Evolutionary conservation across 108 stramenopile species (phyloP), one percentile per base, ranked within the genome.

Genomic region (Stephanodiscus minutulus): DNA sequence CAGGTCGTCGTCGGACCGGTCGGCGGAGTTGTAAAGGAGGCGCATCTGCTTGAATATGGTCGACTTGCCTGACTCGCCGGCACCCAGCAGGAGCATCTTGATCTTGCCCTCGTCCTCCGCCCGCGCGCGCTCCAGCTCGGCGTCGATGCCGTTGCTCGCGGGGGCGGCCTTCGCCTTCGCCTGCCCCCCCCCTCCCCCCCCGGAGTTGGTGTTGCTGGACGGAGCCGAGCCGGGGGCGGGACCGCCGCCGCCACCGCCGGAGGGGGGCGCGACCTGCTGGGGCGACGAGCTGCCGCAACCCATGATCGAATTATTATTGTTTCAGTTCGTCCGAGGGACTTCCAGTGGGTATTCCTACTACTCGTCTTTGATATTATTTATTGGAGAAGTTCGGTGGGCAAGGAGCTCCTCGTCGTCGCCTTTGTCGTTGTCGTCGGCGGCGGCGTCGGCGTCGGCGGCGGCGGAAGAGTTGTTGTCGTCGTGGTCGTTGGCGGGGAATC

Each of bases 1-100:
- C 20, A 90, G 53, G 64, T 95, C 90, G 61, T 95, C 93, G 43
- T 92, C 93, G 53, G 80, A 60, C 17, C 87, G 76, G 3, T 87
- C 84, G 7, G 81, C 52, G 2, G 22, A 11, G 0, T 91, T 91
- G 66, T 92, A 84, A 1, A 95, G 71, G 46, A 95, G 87, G 48
- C 94, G 80, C 90, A 91, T 94, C 66, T 98, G 97, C 82, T 98
- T 99, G 59, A 98, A 96, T 39, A 98, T 96, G 7, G 99, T 99
- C 39, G 93, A 95, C 80, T 99, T 99, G 29, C 99, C 99, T 47
- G 97, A 97, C 77, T 99, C 98, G 28, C 98, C 99, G 10, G 99
- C 98, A 9, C 99, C 99, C 15, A 99, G 82, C 50, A 99, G 76
- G n/a, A 99, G 82, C 62, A 99, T 87, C 85, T 99, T 99, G 66